Evolutionary conservation across 225 moss, liverwort and hornwort species (phyloP), one percentile per base, ranked within the genome.

Genomic region (Polytrichum commune): DNA sequence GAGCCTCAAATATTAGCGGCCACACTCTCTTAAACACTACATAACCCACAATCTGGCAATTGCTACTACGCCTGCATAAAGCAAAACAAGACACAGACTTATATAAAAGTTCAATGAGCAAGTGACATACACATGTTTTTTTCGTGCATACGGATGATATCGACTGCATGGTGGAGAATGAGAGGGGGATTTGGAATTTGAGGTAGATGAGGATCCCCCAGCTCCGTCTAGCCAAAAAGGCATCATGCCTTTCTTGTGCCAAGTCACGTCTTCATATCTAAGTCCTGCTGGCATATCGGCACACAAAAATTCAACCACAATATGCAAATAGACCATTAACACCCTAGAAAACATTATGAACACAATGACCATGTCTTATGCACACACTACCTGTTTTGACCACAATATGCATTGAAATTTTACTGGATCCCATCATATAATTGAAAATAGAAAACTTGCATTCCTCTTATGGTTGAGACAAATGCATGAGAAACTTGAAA

Each of bases 141-240:
- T 87, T 63, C 91, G 88, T 68, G 81, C 77, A 79, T 93, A 91
- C 2, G 96, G 93, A 70, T 93, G 93, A 73, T 93, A 93, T 84
- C 91, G 91, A 77, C 82, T 88, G 78, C 91, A 89, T 72, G 92
- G 77, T 73, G 84, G 80, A 76, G 88, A 80, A 35, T 91, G 91
- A 61, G 87, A 78, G 60, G 91, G 78, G 38, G 91, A 88, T 62
- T 87, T 81, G 33, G 87, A 75, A 60, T 81, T 89, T 70, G 83
- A 88, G 81, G 81, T 83, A 81, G 93, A 90, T 82, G 87, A 81
- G 27, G 83, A 76, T 79, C 93, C 93, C 79, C 77, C 81, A 76
- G 87, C 77, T 86, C 84, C 87, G 78, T 96, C 93, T 75, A 86
- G 90, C 90, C 93, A 93, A 68, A 78, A 90, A 87, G 86, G 85